Conservation (phyloP, 192 early-diverging fungal genomes). For the Backusella liffmaniae region DNA sequence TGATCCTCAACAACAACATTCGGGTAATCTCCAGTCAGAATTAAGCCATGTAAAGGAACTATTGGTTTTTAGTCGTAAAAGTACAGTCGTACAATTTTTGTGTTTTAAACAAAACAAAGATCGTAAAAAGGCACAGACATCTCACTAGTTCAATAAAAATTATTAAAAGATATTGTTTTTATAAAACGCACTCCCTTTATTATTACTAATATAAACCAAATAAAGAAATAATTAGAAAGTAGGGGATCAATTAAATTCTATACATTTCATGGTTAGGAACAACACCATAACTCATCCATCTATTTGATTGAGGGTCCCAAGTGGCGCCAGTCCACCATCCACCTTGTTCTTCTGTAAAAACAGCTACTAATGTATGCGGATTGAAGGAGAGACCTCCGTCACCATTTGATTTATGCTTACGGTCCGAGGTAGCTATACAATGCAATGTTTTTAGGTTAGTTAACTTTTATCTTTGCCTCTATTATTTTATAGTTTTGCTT, state of each 20-base stretch:
- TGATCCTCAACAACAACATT: constrained; percentile 46
- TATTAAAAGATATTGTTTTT: background rate
- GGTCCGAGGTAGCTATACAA: background rate
- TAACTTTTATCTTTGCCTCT: background rate
- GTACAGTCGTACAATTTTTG: constrained; percentile 55
- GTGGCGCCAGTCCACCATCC: background rate
- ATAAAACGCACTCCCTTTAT: background rate
- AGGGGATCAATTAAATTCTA: background rate
- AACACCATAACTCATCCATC: background rate
- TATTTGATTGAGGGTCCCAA: background rate
- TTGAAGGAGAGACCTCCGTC: background rate
- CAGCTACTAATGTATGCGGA: background rate
- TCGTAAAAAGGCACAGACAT: constrained; percentile 39
- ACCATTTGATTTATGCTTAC: background rate
- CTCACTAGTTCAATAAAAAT: background rate
- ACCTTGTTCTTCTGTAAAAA: background rate
- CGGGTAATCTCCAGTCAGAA: constrained; percentile 49
- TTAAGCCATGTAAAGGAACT: constrained; percentile 52
- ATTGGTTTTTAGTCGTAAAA: constrained; percentile 47
- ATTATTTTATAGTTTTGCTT: background rate
- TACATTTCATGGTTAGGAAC: background rate
- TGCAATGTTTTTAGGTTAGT: background rate
- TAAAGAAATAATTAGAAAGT: background rate
- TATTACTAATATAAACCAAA: background rate
- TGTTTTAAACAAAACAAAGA: constrained; percentile 52